phyloP scores from a whole-genome alignment of 1,284 basidiomycete species.

The Trichosporon coremiiforme region DNA sequence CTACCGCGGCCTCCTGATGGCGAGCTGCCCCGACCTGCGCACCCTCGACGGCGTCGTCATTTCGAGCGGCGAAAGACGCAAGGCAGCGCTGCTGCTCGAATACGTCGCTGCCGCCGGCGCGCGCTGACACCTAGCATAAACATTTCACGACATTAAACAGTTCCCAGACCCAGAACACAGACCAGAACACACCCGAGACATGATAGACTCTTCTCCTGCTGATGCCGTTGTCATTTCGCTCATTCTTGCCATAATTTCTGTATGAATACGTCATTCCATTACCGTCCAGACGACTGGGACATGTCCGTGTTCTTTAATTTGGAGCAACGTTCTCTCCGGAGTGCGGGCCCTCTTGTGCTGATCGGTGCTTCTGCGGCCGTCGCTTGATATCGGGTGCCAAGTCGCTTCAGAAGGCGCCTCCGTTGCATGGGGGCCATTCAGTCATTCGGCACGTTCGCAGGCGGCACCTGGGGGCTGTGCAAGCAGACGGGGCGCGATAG shows the following conservation, averaged over 20 bases:
- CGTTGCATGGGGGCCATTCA: background rate
- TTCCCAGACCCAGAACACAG: background rate
- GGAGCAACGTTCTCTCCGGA: too few species aligned
- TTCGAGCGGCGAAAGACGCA: conserved; percentile 74
- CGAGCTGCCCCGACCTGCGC: conserved; percentile 66
- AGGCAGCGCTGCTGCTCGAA: conserved; percentile 69
- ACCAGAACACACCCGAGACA: background rate
- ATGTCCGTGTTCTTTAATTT: background rate
- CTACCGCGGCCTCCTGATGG: conserved; percentile 84
- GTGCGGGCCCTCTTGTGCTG: too few species aligned
- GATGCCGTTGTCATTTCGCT: conserved; percentile 6
- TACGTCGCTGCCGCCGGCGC: conserved; percentile 14
- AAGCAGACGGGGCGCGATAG: background rate
- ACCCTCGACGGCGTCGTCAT: conserved; percentile 80
- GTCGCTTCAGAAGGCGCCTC: background rate
- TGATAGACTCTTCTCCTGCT: background rate
- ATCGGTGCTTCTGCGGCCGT: background rate
- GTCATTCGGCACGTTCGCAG: background rate
- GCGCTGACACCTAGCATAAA: background rate
- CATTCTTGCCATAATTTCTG: background rate
- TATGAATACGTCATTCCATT: conserved; percentile 4
- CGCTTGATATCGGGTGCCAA: background rate
- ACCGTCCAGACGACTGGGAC: too few species aligned
- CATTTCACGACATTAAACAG: background rate
- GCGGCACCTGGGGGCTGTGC: background rate